Evolutionary conservation across 805 yeast species (phyloP).

Genomic region (Kazachstania psychrophila): DNA sequence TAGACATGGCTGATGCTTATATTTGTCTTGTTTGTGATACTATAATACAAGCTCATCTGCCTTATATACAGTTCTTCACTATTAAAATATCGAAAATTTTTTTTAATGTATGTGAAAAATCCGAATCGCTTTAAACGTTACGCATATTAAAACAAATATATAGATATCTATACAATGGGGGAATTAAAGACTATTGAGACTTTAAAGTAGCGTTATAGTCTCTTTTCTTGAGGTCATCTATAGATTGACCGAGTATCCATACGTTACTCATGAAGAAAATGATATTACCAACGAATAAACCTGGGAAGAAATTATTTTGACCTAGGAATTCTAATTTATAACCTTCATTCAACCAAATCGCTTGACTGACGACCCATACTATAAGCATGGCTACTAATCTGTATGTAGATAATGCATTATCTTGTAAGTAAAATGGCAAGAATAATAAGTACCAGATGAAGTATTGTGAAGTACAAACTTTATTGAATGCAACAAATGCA

Average conservation of each 20-base stretch:
- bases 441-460: constrained; percentile 90
- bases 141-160: too few species aligned
- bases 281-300: constrained; percentile 46
- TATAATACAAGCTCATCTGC: neutral
- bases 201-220: neutral
- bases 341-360: constrained; percentile 68
- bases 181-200: too few species aligned
- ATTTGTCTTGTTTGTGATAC: neutral
- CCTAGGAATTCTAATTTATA: constrained; percentile 78
- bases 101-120: too few species aligned
- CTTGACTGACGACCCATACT: constrained; percentile 68
- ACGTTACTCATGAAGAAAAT: constrained; percentile 55
- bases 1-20: constrained; percentile 36
- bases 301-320: constrained; percentile 48
- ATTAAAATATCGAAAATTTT: too few species aligned
- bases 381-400: constrained; percentile 37
- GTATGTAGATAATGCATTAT: constrained; percentile 30
- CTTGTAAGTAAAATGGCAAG: constrained; percentile 60
- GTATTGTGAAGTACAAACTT: constrained; percentile 89
- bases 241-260: constrained; percentile 48
- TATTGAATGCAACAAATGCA: constrained; percentile 68
- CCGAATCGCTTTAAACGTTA: neutral
- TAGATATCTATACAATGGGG: neutral
- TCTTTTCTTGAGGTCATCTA: constrained; percentile 32
- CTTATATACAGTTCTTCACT: too few species aligned